Conservation (phyloP, 2,329 filamentous ascomycete genomes). For the Sordariomycetes sp. region DNA sequence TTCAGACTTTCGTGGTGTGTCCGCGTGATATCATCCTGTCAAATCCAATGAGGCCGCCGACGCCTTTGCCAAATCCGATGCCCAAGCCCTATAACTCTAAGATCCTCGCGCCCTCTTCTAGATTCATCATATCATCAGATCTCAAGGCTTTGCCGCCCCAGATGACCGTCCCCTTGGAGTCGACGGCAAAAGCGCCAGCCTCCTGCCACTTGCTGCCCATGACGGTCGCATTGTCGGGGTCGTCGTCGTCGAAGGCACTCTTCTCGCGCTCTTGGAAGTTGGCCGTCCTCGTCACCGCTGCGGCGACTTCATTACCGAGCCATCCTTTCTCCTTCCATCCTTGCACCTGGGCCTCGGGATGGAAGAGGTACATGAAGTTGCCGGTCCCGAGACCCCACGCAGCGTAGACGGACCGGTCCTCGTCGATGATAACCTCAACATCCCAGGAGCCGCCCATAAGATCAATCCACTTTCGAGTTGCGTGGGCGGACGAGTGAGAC, state of each 20-base stretch:
- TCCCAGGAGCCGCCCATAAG: constrained; percentile 48
- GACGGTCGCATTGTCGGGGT: constrained; percentile 24
- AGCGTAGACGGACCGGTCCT: constrained; percentile 46
- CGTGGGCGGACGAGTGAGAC: constrained; percentile 47
- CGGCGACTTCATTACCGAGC: constrained; percentile 41
- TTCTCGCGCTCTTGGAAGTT: constrained; percentile 20
- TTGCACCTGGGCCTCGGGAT: constrained; percentile 41
- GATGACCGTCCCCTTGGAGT: constrained; percentile 37
- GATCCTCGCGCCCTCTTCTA: constrained; percentile 40
- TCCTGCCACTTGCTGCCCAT: constrained; percentile 51
- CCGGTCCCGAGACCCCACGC: constrained; percentile 48
- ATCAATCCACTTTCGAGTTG: constrained; percentile 48
- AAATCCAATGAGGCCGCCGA: too few species aligned
- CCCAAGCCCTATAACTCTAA: constrained; percentile 11
- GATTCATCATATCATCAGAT: constrained; percentile 40
- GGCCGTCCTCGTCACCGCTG: constrained; percentile 28
- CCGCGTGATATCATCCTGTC: too few species aligned
- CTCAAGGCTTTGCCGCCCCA: constrained; percentile 39
- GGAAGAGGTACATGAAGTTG: constrained; percentile 41
- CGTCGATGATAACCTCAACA: constrained; percentile 46
- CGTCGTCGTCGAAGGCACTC: constrained; percentile 4
- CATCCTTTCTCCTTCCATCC: constrained; percentile 46
- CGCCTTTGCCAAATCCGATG: background rate
- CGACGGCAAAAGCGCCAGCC: constrained; percentile 40
- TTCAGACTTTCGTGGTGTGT: too few species aligned